Evolutionary conservation across 306 rosid species (phyloP).

Genomic region (Casuarina equisetifolia): DNA sequence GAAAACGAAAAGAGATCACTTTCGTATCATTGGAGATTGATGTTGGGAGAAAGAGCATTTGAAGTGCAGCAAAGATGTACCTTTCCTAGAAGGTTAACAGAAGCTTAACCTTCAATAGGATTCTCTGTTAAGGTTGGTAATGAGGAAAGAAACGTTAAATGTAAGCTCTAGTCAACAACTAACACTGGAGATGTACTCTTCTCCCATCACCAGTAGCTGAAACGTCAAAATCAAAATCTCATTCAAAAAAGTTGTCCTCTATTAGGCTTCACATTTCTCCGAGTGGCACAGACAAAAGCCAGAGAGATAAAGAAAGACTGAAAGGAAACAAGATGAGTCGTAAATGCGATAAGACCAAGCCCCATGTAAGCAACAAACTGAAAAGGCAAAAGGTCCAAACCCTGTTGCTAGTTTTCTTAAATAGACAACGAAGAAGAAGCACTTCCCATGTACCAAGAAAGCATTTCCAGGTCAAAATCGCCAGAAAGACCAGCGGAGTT

Average conservation of each 20-base stretch:
- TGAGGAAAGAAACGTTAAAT: constrained; percentile 17
- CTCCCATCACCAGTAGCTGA: constrained; percentile 35
- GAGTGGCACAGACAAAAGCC: constrained; percentile 18
- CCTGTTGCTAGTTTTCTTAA: constrained; percentile 21
- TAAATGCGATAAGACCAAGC: constrained; percentile 12
- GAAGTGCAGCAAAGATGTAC: constrained; percentile 7
- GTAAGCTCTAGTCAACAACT: constrained; percentile 28
- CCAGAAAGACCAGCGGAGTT: constrained; percentile 12
- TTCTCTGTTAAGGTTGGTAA: constrained; percentile 16
- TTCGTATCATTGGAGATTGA: not conserved
- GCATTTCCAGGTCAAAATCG: constrained; percentile 8
- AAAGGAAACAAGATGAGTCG: constrained; percentile 28
- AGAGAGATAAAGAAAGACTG: constrained; percentile 5
- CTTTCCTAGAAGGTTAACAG: not conserved
- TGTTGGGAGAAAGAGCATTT: not conserved
- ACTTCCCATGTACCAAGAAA: constrained; percentile 27
- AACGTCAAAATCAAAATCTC: constrained; percentile 49
- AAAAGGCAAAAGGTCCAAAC: constrained; percentile 34
- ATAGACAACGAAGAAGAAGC: constrained; percentile 28
- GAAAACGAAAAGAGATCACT: no score
- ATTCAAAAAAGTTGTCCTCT: constrained; percentile 27
- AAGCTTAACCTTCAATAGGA: constrained; percentile 14
- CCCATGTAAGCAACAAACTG: constrained; percentile 25
- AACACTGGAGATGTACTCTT: constrained; percentile 34
- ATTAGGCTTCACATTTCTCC: constrained; percentile 28